These are phyloP conservation scores for Fusarium pseudocircinatum DNA, from an alignment of 2,329 filamentous ascomycete species.

Conservation along the genomic window DNA sequence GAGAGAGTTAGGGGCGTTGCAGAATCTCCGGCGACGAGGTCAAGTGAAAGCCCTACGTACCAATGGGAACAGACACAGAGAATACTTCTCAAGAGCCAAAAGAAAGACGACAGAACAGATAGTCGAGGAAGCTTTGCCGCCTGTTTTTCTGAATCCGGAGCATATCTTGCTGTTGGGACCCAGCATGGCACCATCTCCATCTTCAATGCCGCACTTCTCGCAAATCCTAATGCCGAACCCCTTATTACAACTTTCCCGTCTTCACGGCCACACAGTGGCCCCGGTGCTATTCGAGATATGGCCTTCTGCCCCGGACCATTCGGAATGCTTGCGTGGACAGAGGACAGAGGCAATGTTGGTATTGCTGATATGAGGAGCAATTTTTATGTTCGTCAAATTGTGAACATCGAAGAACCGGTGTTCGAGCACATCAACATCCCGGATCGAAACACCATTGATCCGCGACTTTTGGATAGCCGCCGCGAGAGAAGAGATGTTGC, in stretches of 20 bases:
- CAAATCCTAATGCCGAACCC: conserved; percentile 60
- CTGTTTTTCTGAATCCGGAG: conserved; percentile 77
- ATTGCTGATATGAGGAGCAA: conserved; percentile 77
- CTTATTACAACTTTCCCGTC: conserved; percentile 81
- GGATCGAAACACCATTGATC: conserved; percentile 65
- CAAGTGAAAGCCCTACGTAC: conserved; percentile 47
- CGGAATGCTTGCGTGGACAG: conserved; percentile 93
- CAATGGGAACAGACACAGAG: conserved; percentile 63
- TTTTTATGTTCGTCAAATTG: conserved; percentile 73
- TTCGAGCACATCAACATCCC: conserved; percentile 66
- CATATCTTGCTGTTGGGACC: conserved; percentile 78
- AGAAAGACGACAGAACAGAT: conserved; percentile 62
- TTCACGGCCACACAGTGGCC: conserved; percentile 74
- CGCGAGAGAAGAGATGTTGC: conserved; percentile 51
- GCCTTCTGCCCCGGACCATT: conserved; percentile 89
- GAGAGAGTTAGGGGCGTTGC: conserved; percentile 57
- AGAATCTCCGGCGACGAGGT: conserved; percentile 32
- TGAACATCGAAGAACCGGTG: conserved; percentile 69
- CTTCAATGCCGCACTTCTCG: conserved; percentile 67
- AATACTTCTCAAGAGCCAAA: conserved; percentile 68
- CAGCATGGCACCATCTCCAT: conserved; percentile 84
- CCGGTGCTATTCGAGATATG: conserved; percentile 89
- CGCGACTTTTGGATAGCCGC: conserved; percentile 60
- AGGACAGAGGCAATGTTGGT: conserved; percentile 81
- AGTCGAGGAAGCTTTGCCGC: conserved; percentile 79